Evolutionary conservation across 768 basidiomycete genomes (phyloP).

Genomic region (Mycena sanguinolenta): DNA sequence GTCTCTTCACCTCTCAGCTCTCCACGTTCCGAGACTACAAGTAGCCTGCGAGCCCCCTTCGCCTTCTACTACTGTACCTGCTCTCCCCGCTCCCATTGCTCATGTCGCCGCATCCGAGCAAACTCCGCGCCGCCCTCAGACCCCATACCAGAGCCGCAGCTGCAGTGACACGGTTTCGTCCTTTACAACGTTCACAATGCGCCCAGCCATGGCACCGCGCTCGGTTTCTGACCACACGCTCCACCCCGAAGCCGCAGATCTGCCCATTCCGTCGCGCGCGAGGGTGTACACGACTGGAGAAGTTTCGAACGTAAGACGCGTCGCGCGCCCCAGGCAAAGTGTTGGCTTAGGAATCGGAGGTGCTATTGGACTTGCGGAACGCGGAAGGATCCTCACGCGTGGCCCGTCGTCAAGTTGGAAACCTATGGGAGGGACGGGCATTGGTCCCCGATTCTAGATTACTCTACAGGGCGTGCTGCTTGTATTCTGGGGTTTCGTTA

Average conservation of each 20-base stretch:
- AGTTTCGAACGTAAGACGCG: constrained; percentile 13
- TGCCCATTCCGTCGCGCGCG: constrained; percentile 30
- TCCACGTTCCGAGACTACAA: constrained; percentile 7
- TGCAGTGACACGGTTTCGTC: constrained; percentile 19
- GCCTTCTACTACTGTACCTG: constrained; percentile 1
- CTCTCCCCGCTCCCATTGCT: constrained; percentile 6
- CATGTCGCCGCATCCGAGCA: background rate
- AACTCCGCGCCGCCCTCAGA: background rate
- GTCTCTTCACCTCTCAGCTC: constrained; percentile 28
- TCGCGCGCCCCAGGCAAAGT: constrained; percentile 17
- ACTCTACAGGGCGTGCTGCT: background rate
- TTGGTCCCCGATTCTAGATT: constrained; percentile 22
- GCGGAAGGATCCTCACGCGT: constrained; percentile 34
- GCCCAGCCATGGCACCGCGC: constrained; percentile 29
- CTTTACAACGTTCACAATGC: constrained; percentile 23
- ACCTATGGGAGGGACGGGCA: background rate
- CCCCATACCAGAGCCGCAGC: constrained; percentile 2
- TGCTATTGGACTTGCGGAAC: constrained; percentile 31
- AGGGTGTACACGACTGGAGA: constrained; percentile 25
- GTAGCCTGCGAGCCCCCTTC: constrained; percentile 11
- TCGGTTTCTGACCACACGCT: constrained; percentile 36
- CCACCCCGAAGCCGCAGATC: constrained; percentile 12
- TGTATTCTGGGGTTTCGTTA: background rate
- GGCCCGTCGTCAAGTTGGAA: constrained; percentile 18
- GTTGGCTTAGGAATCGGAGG: constrained; percentile 5